Evolutionary conservation across 768 basidiomycete species (phyloP).

Genomic region (Mycena galopus): DNA sequence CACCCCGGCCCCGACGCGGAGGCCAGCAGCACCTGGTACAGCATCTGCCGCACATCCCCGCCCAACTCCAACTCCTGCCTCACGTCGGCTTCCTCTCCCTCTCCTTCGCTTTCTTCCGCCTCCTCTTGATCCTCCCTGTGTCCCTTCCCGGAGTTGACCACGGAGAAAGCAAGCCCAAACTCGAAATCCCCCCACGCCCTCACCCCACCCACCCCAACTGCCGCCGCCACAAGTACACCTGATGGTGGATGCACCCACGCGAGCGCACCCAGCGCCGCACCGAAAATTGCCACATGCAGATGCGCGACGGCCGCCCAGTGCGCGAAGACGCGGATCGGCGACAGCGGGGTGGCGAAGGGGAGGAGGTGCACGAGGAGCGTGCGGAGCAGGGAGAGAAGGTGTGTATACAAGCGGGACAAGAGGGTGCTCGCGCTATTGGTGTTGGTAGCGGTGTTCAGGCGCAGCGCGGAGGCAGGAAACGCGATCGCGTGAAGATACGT

Average conservation of each 20-base stretch:
- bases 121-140: too few relatives aligned
- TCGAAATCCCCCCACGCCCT: constrained; percentile 27
- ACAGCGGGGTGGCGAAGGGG: constrained; percentile 17
- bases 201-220: neutral
- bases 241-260: constrained; percentile 12
- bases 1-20: too few relatives aligned
- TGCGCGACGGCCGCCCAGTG: constrained; percentile 36
- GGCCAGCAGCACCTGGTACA: too few relatives aligned
- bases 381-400: neutral
- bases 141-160: too few relatives aligned
- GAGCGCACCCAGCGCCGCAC: constrained; percentile 16
- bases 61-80: too few relatives aligned
- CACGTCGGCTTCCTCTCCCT: too few relatives aligned
- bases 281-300: constrained; percentile 30
- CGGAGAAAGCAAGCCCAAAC: too few relatives aligned
- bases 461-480: constrained; percentile 22
- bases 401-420: too few relatives aligned
- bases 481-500: constrained; percentile 9
- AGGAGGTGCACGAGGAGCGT: constrained; percentile 10
- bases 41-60: too few relatives aligned
- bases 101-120: too few relatives aligned
- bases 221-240: constrained; percentile 14
- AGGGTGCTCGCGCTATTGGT: neutral
- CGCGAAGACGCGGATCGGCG: constrained; percentile 23
- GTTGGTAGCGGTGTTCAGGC: neutral